These are phyloP conservation scores for Coriolopsis trogii DNA, from an alignment of 1,284 basidiomycete genomes.

Conservation along the genomic window DNA sequence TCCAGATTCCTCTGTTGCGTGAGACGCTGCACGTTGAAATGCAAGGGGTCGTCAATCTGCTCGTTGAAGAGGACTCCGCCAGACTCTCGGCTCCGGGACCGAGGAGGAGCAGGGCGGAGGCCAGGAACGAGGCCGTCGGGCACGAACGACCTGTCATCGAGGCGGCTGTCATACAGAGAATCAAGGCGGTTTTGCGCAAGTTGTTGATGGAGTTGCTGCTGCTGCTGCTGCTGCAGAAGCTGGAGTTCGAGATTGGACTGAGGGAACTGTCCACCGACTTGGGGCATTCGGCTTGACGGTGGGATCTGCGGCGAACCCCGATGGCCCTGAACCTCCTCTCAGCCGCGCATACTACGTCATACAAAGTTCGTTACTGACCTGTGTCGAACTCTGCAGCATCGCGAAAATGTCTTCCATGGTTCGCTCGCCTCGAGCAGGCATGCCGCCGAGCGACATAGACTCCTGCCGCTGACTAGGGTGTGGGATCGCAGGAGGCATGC, in stretches of 20 bases:
- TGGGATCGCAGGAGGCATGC: conserved; percentile 47
- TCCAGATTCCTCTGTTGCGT: conserved; percentile 57
- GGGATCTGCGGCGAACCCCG: conserved; percentile 33
- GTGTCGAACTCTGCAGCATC: conserved; percentile 68
- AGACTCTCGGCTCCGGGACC: conserved; percentile 58
- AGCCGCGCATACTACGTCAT: not conserved
- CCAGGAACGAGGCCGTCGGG: conserved; percentile 85
- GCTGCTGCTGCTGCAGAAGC: conserved; percentile 45
- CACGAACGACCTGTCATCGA: conserved; percentile 76
- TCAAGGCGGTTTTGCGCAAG: conserved; percentile 54
- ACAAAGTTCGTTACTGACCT: conserved; percentile 42
- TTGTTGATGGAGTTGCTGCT: conserved; percentile 49
- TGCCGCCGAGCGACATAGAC: conserved; percentile 37
- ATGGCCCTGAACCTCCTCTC: conserved; percentile 28
- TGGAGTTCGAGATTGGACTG: conserved; percentile 34
- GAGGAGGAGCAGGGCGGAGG: conserved; percentile 62
- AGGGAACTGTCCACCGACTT: conserved; percentile 32
- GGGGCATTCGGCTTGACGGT: conserved; percentile 29
- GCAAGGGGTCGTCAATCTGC: conserved; percentile 60
- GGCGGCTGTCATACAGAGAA: conserved; percentile 67
- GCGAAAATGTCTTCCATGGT: conserved; percentile 78
- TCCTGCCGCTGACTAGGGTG: conserved; percentile 52
- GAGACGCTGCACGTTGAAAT: conserved; percentile 59
- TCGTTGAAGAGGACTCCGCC: conserved; percentile 58
- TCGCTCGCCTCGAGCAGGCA: conserved; percentile 48